Conservation (phyloP, 2,329 filamentous ascomycete genomes). For the Trichoderma atroviride region DNA sequence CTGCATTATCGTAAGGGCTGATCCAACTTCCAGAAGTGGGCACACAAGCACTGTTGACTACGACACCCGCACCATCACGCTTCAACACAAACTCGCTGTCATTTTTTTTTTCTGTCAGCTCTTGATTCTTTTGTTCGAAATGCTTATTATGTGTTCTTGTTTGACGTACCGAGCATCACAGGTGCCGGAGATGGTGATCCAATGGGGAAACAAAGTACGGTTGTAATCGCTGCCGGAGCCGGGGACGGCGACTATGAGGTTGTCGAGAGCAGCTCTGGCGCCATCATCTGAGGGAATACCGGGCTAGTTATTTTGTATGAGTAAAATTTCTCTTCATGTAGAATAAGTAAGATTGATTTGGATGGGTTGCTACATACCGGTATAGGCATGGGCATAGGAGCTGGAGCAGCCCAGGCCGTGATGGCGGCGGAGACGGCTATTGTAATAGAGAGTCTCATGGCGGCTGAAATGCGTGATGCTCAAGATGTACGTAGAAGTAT, state of each 20-base stretch:
- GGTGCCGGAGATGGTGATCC: constrained; percentile 64
- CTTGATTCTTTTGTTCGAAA: background rate
- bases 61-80: constrained; percentile 70
- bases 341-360: background rate
- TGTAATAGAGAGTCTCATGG: constrained; percentile 40
- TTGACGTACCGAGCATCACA: constrained; percentile 67
- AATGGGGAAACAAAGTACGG: constrained; percentile 71
- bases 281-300: constrained; percentile 63
- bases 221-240: constrained; percentile 61
- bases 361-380: constrained; percentile 31
- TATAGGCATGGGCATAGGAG: constrained; percentile 33
- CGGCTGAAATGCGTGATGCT: background rate
- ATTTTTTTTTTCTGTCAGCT: background rate
- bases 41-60: constrained; percentile 60
- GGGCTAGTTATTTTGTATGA: constrained; percentile 43
- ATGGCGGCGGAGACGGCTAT: constrained; percentile 33
- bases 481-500: background rate
- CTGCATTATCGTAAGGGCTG: constrained; percentile 73
- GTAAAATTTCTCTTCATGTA: background rate
- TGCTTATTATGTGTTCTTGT: fast-evolving
- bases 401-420: constrained; percentile 37
- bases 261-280: constrained; percentile 60
- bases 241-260: constrained; percentile 59
- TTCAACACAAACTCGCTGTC: constrained; percentile 67
- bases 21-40: constrained; percentile 69